Evolutionary conservation across 306 rosid species (phyloP), one percentile per base, ranked within the genome.

Genomic region (Calophaca sinica): DNA sequence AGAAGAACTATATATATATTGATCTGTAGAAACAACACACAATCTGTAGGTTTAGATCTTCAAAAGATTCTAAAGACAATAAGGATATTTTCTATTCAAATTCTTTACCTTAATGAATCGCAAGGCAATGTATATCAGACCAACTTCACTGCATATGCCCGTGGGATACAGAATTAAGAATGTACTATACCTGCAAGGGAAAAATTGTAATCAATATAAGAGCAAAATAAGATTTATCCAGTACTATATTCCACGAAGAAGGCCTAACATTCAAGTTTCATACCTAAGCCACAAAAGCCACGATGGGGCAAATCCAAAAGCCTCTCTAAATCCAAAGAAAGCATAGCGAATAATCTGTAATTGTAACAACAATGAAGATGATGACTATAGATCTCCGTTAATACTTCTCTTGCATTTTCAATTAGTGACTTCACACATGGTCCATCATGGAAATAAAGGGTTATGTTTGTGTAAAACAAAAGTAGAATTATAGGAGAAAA

Each of bases 211-310:
- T 72, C 55, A 68, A 65, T 29, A 12, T 26, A 7, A 76, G 14
- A 72, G 29, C 7, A 44, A 11, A 5, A 2, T n/a, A 49, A 14
- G 10, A 71, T 1, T 55, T 33, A 44, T 57, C 41, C 3, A 36
- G 7, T 20, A 69, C 36, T 33, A 26, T 10, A 59, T 32, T 55
- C 57, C 31, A 32, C 45, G 14, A 46, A 71, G 32, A 62, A 46
- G 9, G 55, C 55, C 46, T 15, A 61, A 51, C 10, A 14, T 65
- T 33, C 52, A 73, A 36, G 55, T 69, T 38, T 28, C 48, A 45
- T 78, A 89, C 97, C 93, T 88, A 36, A 89, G 89, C 93, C 96
- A 89, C 83, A 84, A 72, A 51, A 89, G 93, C 96, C 91, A 92
- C 12, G 88, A 85, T 62, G 97, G 93, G 31, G 85, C 53, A 65